phyloP scores from a whole-genome alignment of 495 filamentous ascomycete genomes.

The Echria macrotheca region DNA sequence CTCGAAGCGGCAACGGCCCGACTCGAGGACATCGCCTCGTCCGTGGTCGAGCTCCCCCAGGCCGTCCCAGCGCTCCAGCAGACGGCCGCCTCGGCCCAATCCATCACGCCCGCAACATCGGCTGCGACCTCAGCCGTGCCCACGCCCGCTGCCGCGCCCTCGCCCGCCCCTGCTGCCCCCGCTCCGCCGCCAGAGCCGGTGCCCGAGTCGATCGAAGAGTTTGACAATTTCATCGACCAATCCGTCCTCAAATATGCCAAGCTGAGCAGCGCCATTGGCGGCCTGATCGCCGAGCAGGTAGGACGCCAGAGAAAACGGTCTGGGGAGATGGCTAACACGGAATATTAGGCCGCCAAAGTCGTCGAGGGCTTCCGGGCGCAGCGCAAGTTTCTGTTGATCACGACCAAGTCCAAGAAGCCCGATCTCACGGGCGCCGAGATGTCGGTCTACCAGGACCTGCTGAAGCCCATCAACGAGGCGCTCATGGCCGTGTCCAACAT shows the following conservation, averaged over 20 bases:
- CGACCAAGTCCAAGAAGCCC: slow-evolving; percentile 89
- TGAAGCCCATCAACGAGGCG: slow-evolving; percentile 75
- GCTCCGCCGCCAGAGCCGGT: slow-evolving; percentile 50
- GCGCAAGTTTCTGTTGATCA: slow-evolving; percentile 79
- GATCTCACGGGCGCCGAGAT: slow-evolving; percentile 60
- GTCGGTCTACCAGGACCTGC: slow-evolving; percentile 56
- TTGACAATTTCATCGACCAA: slow-evolving; percentile 70
- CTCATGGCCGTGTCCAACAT: slow-evolving; percentile 71
- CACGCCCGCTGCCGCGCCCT: slow-evolving; percentile 4
- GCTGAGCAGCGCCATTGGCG: slow-evolving; percentile 70
- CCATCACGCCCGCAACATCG: slow-evolving; percentile 22
- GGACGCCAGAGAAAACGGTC: background rate
- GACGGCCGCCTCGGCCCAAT: slow-evolving; percentile 25
- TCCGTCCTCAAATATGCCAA: slow-evolving; percentile 74
- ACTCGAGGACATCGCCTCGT: slow-evolving; percentile 89
- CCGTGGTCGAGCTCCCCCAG: slow-evolving; percentile 54
- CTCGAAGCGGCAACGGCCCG: slow-evolving; percentile 96
- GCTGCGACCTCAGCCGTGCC: slow-evolving; percentile 26
- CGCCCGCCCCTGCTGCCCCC: slow-evolving; percentile 29
- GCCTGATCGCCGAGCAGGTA: slow-evolving; percentile 76
- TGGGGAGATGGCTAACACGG: background rate
- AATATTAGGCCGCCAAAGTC: slow-evolving; percentile 33
- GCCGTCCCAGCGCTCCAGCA: slow-evolving; percentile 36
- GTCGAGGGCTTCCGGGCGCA: slow-evolving; percentile 65
- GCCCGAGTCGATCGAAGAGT: slow-evolving; percentile 76